These are phyloP conservation scores for Chlamydomonas incerta DNA, from an alignment of 139 green algal species.

Conservation along the genomic window DNA sequence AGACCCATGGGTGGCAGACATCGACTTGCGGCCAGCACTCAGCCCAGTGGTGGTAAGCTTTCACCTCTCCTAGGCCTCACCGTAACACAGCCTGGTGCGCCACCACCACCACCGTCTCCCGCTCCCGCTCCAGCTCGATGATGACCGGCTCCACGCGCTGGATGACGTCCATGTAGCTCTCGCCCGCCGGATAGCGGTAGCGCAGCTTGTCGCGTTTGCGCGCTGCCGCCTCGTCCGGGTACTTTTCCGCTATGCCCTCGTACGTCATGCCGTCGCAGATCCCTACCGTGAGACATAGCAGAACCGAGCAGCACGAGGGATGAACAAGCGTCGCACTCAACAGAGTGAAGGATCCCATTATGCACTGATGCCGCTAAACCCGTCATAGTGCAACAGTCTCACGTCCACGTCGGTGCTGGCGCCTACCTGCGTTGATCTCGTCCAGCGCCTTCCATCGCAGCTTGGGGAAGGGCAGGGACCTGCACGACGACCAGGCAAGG, in stretches of 20 bases:
- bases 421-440: slow-evolving; percentile 80
- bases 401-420: no score
- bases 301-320: no score
- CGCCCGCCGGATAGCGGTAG: slow-evolving; percentile 91
- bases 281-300: no score
- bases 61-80: no score
- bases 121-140: slow-evolving; percentile 92
- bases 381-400: no score
- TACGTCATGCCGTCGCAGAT: slow-evolving; percentile 93
- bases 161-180: slow-evolving; percentile 94
- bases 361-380: no score
- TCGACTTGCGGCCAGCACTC: no score
- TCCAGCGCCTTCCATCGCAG: slow-evolving; percentile 91
- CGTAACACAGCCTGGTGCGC: slow-evolving; percentile 71
- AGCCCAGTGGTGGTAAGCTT: no score
- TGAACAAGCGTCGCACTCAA: no score
- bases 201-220: slow-evolving; percentile 91
- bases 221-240: slow-evolving; percentile 82
- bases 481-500: no score
- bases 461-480: slow-evolving; percentile 88
- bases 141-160: slow-evolving; percentile 92
- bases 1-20: no score
- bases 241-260: slow-evolving; percentile 76
- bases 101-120: slow-evolving; percentile 88
- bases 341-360: no score